phyloP scores from a whole-genome alignment of 2,329 filamentous ascomycete species.

The Trichoderma koningii region DNA sequence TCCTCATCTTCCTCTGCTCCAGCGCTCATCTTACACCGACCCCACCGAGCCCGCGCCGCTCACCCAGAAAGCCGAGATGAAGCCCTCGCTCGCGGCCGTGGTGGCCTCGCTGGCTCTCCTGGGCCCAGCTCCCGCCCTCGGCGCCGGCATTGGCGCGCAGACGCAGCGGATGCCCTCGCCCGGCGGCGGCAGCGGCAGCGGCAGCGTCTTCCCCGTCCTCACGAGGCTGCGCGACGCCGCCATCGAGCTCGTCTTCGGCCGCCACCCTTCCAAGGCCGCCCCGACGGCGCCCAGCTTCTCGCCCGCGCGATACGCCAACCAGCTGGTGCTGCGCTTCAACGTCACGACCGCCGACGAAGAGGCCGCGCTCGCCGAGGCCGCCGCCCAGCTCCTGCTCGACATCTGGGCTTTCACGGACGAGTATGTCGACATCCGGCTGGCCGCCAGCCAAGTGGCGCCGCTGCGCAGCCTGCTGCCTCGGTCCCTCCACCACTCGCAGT shows the following conservation, averaged over 20 bases:
- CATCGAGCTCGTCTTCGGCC: conserved; percentile 54
- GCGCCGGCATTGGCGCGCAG: conserved; percentile 38
- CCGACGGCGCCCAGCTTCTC: conserved; percentile 36
- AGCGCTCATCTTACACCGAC: conserved; percentile 5
- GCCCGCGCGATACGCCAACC: conserved; percentile 64
- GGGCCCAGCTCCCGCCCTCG: conserved; percentile 35
- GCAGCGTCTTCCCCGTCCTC: conserved; percentile 49
- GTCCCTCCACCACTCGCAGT: conserved; percentile 71
- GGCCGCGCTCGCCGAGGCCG: conserved; percentile 69
- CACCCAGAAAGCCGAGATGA: conserved; percentile 30
- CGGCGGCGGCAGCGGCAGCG: conserved; percentile 20
- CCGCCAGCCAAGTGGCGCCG: conserved; percentile 74
- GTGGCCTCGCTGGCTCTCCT: conserved; percentile 34
- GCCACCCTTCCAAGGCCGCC: conserved; percentile 41
- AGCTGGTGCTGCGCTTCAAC: conserved; percentile 90
- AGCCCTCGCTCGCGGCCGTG: conserved; percentile 28
- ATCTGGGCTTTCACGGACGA: conserved; percentile 83
- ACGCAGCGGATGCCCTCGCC: conserved; percentile 32
- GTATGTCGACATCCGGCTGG: conserved; percentile 82
- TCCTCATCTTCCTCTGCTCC: not conserved
- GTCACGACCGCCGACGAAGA: conserved; percentile 70
- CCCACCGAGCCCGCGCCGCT: conserved; percentile 28
- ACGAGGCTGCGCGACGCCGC: conserved; percentile 54
- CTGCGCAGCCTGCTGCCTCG: conserved; percentile 76
- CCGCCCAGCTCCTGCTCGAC: conserved; percentile 77